Evolutionary conservation across 345 rosid genomes (phyloP).

Genomic region (Ceriops tagal): DNA sequence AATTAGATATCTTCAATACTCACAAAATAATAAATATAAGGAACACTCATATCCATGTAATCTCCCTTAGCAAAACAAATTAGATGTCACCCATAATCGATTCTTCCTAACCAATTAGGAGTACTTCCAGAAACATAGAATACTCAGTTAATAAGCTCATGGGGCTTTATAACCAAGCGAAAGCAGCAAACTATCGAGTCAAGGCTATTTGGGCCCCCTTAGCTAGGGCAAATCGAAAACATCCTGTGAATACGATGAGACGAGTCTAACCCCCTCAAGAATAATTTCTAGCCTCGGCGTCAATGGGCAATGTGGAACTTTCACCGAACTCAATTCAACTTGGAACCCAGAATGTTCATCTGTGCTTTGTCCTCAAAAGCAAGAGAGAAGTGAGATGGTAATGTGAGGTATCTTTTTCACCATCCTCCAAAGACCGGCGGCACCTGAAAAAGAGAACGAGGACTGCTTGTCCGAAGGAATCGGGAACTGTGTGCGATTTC

Average conservation of each 20-base stretch:
- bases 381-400: neutral
- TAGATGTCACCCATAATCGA: neutral
- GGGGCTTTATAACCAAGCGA: neutral
- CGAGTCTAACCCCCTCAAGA: no score
- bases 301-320: neutral
- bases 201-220: neutral
- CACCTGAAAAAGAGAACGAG: slow-evolving; percentile 32
- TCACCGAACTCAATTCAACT: neutral
- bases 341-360: neutral
- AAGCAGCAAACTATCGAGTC: neutral
- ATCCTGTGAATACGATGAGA: no score
- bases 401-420: slow-evolving; percentile 11
- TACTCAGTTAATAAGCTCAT: neutral
- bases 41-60: no score
- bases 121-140: no score
- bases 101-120: neutral
- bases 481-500: slow-evolving; percentile 54
- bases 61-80: no score
- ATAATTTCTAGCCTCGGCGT: no score
- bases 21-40: no score
- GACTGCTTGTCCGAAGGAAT: slow-evolving; percentile 37
- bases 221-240: no score
- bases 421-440: slow-evolving; percentile 36
- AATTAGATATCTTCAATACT: no score
- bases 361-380: neutral